A percentile compares a stretch with the other conserved stretches of the same genome.
Evolutionary conservation across 306 rosid genomes (phyloP).

Genomic region (Inga laurina): DNA sequence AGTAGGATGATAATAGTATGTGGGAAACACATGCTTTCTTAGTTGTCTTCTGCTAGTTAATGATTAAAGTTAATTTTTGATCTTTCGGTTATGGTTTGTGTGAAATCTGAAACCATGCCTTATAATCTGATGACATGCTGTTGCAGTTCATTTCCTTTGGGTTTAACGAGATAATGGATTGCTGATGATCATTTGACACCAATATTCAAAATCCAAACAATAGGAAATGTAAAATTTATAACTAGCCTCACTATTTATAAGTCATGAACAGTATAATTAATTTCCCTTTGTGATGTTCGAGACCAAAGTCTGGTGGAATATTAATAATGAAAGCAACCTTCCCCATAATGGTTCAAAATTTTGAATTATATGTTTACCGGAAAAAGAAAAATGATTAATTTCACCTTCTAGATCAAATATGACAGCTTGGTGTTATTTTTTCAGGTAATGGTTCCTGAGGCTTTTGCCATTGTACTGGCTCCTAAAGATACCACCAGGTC

Average conservation of each 20-base stretch:
- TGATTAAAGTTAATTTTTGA: not conserved
- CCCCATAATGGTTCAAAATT: slow-evolving; percentile 12
- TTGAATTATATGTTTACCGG: not conserved
- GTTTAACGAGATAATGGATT: slow-evolving; percentile 5
- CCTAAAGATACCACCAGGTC: slow-evolving; percentile 76
- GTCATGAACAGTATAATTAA: not conserved
- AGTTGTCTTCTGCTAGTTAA: not conserved
- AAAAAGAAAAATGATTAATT: not conserved
- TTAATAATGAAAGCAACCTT: not conserved
- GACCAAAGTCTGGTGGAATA: not conserved
- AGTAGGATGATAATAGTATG: not conserved
- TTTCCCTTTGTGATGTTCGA: not conserved
- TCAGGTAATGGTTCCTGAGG: slow-evolving; percentile 84
- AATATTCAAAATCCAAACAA: slow-evolving; percentile 15
- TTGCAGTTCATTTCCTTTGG: not conserved
- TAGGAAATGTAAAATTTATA: not conserved
- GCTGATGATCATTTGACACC: not conserved
- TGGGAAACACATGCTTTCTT: not conserved
- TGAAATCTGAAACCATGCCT: not conserved
- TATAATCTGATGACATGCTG: not conserved
- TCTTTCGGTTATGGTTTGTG: not conserved
- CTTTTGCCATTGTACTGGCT: slow-evolving; percentile 83
- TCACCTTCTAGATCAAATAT: not conserved
- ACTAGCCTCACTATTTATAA: not conserved
- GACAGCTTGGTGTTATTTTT: slow-evolving; percentile 18